Conservation (phyloP, 495 filamentous ascomycete species). For the Penicillium longicatenatum region DNA sequence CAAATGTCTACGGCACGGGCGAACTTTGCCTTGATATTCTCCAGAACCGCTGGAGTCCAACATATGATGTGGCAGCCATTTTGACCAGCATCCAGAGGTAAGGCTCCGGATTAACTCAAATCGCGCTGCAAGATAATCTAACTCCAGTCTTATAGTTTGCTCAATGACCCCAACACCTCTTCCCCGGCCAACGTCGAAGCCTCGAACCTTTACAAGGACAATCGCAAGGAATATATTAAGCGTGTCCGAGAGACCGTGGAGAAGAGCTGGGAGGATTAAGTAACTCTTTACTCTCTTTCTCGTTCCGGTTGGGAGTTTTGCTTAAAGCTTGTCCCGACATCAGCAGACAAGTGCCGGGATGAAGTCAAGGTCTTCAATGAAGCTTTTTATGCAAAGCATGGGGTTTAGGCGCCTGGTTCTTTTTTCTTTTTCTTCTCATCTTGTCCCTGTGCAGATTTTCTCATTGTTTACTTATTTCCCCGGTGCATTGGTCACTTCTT, state of each 20-base stretch:
- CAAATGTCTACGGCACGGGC: slow-evolving; percentile 95
- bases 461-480: slow-evolving; percentile 4
- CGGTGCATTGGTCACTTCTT: slow-evolving; percentile 1
- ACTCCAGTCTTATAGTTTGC: slow-evolving; percentile 58
- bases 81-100: slow-evolving; percentile 98
- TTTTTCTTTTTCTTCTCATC: slow-evolving; percentile 16
- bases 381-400: slow-evolving; percentile 46
- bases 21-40: slow-evolving; percentile 97
- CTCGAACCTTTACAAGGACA: slow-evolving; percentile 98
- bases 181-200: slow-evolving; percentile 98
- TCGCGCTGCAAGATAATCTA: not conserved
- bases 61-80: slow-evolving; percentile 96
- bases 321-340: slow-evolving; percentile 8
- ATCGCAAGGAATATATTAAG: slow-evolving; percentile 93
- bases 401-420: slow-evolving; percentile 47
- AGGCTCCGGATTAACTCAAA: slow-evolving; percentile 1
- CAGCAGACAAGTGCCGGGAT: slow-evolving; percentile 12
- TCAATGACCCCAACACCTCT: slow-evolving; percentile 97
- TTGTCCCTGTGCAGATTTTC: not conserved
- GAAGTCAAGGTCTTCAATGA: slow-evolving; percentile 13
- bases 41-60: slow-evolving; percentile 98
- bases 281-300: not conserved
- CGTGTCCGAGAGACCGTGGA: slow-evolving; percentile 95
- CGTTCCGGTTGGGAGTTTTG: not conserved
- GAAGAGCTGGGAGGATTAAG: slow-evolving; percentile 95